Evolutionary conservation across 2,329 filamentous ascomycete species (phyloP).

Genomic region (Aspergillus glaucus): DNA sequence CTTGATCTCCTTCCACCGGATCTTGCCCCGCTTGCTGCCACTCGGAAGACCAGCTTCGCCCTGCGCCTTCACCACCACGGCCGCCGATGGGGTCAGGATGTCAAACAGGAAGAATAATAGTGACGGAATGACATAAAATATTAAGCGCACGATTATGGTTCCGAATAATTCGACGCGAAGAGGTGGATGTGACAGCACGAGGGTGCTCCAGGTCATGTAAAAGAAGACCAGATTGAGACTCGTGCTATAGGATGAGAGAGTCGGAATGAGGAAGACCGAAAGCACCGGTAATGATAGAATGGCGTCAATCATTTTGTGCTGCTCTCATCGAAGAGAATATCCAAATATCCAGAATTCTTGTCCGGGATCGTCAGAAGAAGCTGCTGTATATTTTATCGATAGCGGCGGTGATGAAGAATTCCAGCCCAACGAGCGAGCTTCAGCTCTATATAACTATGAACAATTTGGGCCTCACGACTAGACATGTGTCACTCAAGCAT

Average conservation of each 20-base stretch:
- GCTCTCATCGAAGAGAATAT: neutral
- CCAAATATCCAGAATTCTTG: neutral
- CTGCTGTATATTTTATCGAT: neutral
- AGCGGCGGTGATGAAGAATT: neutral
- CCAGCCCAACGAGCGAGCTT: no score
- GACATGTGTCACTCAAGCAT: no score
- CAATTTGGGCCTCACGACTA: no score
- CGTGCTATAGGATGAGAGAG: constrained; percentile 62
- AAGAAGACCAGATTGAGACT: constrained; percentile 83
- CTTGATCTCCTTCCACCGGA: constrained; percentile 40
- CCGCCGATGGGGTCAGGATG: constrained; percentile 60
- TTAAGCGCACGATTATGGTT: constrained; percentile 58
- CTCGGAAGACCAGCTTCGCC: constrained; percentile 48
- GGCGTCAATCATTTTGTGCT: constrained; percentile 48
- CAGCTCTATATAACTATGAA: no score
- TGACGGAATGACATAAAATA: constrained; percentile 70
- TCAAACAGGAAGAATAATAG: constrained; percentile 69
- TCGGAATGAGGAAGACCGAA: constrained; percentile 22
- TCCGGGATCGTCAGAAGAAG: neutral
- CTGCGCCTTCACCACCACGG: constrained; percentile 63
- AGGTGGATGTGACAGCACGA: constrained; percentile 70
- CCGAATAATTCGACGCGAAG: constrained; percentile 69
- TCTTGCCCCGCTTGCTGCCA: constrained; percentile 30
- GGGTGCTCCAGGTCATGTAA: constrained; percentile 81
- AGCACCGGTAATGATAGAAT: constrained; percentile 25